phyloP scores from a whole-genome alignment of 306 rosid species.

The Leucaena leucocephala region DNA sequence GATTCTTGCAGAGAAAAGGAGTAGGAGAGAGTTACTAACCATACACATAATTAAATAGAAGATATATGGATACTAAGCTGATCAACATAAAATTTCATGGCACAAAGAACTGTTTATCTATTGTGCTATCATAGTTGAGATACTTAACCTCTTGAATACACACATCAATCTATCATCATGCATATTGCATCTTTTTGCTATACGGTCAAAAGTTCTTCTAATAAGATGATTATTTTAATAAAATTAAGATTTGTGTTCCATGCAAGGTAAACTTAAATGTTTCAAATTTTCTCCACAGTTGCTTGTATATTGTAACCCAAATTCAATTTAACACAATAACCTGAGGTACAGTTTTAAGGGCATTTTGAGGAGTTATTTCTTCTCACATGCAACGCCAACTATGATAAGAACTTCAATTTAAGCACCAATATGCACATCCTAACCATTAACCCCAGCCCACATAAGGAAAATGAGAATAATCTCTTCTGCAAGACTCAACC shows the following conservation, averaged over 20 bases:
- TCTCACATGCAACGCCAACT: neutral
- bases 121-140: constrained; percentile 28
- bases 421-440: neutral
- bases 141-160: constrained; percentile 11
- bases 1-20: too few species aligned
- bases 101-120: neutral
- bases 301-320: constrained; percentile 23
- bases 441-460: neutral
- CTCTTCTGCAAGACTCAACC: neutral
- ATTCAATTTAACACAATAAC: neutral
- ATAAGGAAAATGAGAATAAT: neutral
- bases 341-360: neutral
- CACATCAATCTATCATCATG: neutral
- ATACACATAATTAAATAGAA: constrained; percentile 20
- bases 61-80: constrained; percentile 8
- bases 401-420: neutral
- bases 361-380: constrained; percentile 4
- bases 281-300: neutral
- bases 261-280: neutral
- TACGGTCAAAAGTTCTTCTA: neutral
- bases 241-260: too few species aligned
- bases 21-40: too few species aligned
- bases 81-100: neutral
- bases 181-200: neutral
- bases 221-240: too few species aligned